These are phyloP conservation scores for Mycena citricolor DNA, from an alignment of 1,284 basidiomycete species.

Conservation along the genomic window DNA sequence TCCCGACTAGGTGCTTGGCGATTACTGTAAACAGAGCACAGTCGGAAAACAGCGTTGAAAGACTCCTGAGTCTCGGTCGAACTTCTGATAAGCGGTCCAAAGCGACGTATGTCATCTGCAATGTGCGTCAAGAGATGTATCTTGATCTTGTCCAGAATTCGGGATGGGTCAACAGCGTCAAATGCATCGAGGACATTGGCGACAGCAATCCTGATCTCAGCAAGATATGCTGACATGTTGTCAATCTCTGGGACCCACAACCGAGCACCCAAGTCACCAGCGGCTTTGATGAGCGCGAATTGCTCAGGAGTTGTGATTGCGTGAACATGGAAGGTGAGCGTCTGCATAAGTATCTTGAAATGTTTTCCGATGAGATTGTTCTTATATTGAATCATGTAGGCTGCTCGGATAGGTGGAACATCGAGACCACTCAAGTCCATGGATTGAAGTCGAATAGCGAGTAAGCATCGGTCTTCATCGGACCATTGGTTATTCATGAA, in stretches of 20 bases:
- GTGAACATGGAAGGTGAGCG: slow-evolving; percentile 24
- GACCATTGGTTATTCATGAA: no score
- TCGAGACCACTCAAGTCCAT: slow-evolving; percentile 23
- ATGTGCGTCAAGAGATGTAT: slow-evolving; percentile 37
- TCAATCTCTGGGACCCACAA: slow-evolving; percentile 30
- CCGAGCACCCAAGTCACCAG: slow-evolving; percentile 1
- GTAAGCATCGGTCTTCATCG: slow-evolving; percentile 22
- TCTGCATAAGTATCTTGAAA: slow-evolving; percentile 30
- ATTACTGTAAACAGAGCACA: slow-evolving; percentile 36
- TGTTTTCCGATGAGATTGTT: slow-evolving; percentile 30
- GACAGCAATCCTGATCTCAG: slow-evolving; percentile 31
- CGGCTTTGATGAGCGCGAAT: slow-evolving; percentile 11
- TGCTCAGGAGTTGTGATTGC: slow-evolving; percentile 11
- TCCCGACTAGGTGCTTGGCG: slow-evolving; percentile 39
- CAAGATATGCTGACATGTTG: slow-evolving; percentile 34
- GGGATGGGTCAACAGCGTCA: slow-evolving; percentile 30
- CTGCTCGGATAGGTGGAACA: slow-evolving; percentile 21
- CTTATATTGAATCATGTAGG: slow-evolving; percentile 27
- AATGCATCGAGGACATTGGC: slow-evolving; percentile 35
- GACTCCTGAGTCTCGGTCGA: slow-evolving; percentile 37
- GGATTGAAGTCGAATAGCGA: slow-evolving; percentile 18
- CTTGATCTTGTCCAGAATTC: slow-evolving; percentile 36
- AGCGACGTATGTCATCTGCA: slow-evolving; percentile 32
- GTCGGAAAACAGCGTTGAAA: slow-evolving; percentile 36
- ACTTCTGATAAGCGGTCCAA: slow-evolving; percentile 34